These are phyloP conservation scores for Silene latifolia DNA, from an alignment of 148 eudicot species.

Conservation along the genomic window DNA sequence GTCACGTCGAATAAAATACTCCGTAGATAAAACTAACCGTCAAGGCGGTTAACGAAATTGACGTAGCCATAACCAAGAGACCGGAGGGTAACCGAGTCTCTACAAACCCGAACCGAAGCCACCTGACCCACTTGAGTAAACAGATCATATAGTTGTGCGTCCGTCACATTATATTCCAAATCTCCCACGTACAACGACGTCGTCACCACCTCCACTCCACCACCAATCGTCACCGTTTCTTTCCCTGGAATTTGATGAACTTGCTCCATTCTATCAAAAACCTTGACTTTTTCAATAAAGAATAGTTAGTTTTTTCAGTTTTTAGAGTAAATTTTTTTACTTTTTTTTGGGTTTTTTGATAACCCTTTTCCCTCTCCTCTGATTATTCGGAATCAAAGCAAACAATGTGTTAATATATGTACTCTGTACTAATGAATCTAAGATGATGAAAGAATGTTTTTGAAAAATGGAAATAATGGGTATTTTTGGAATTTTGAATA, in stretches of 20 bases:
- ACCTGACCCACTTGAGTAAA: slow-evolving; percentile 62
- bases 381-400: slow-evolving; percentile 35
- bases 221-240: neutral
- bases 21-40: slow-evolving; percentile 57
- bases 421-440: neutral
- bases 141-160: slow-evolving; percentile 55
- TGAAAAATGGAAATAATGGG: neutral
- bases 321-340: slow-evolving; percentile 16
- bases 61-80: slow-evolving; percentile 83
- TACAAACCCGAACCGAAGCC: slow-evolving; percentile 64
- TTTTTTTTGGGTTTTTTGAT: slow-evolving; percentile 28
- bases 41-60: slow-evolving; percentile 49
- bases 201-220: slow-evolving; percentile 36
- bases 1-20: neutral
- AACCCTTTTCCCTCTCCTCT: slow-evolving; percentile 68
- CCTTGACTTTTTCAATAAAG: neutral
- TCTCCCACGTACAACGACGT: slow-evolving; percentile 77
- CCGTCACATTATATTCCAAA: slow-evolving; percentile 54
- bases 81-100: slow-evolving; percentile 46
- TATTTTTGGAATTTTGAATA: no score
- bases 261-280: slow-evolving; percentile 38
- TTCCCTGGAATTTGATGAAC: slow-evolving; percentile 38
- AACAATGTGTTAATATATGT: neutral
- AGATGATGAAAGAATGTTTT: no score
- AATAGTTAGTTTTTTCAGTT: slow-evolving; percentile 10